A percentile compares a stretch with the other conserved stretches of the same genome.
These are phyloP conservation scores for Eremochloa ophiuroides DNA, from an alignment of 176 grass and related monocot species.

Conservation along the genomic window DNA sequence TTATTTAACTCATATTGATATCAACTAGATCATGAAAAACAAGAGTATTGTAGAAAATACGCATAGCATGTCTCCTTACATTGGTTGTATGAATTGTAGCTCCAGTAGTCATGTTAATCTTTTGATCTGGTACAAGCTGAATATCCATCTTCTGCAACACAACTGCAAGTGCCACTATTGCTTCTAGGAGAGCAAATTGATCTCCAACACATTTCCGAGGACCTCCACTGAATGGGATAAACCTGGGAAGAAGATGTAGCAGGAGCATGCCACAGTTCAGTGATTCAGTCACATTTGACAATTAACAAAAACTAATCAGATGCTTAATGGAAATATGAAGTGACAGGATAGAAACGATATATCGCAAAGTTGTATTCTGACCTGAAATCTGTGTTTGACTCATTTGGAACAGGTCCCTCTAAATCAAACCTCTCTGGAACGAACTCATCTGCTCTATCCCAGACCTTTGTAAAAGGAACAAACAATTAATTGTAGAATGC, in stretches of 20 bases:
- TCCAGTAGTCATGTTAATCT: conserved; percentile 97
- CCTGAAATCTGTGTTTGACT: conserved; percentile 95
- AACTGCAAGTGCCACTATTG: conserved; percentile 83
- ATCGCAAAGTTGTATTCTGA: conserved; percentile 16
- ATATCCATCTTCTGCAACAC: conserved; percentile 78
- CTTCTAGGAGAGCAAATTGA: conserved; percentile 95
- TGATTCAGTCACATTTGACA: conserved; percentile 11
- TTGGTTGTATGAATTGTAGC: conserved; percentile 97
- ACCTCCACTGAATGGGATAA: conserved; percentile 95
- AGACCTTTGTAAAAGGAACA: conserved; percentile 55
- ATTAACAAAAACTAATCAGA: not conserved
- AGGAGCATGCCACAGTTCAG: not conserved
- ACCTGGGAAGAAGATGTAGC: conserved; percentile 34
- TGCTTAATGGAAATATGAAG: not conserved
- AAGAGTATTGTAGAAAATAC: not conserved
- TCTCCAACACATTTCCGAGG: conserved; percentile 99
- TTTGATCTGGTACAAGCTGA: conserved; percentile 77
- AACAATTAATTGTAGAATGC: conserved; percentile 10
- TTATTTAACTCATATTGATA: conserved; percentile 1
- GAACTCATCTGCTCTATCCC: conserved; percentile 91
- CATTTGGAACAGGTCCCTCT: conserved; percentile 87
- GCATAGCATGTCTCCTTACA: conserved; percentile 36
- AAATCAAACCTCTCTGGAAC: conserved; percentile 86
- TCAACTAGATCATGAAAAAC: conserved; percentile 12
- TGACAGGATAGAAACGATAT: not conserved